Conservation (phyloP, 768 basidiomycete species). For the Rhizopogon roseolus region DNA sequence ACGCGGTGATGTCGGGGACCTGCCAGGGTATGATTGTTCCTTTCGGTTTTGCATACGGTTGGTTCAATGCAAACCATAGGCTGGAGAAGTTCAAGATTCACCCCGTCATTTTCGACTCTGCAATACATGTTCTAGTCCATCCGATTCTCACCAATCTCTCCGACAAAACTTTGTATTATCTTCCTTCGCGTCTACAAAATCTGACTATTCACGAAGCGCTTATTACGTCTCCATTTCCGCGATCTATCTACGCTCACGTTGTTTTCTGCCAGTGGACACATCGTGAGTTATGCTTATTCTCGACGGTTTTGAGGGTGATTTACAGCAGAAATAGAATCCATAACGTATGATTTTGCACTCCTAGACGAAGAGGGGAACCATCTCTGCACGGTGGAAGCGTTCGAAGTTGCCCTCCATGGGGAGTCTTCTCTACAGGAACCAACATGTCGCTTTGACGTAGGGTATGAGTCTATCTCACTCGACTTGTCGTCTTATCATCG, state of each 20-base stretch:
- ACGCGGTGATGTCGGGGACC: neutral
- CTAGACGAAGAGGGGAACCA: neutral
- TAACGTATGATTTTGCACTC: neutral
- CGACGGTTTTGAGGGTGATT: neutral
- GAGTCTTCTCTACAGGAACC: neutral
- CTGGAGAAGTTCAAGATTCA: neutral
- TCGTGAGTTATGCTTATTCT: neutral
- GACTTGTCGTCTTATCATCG: neutral
- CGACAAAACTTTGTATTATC: neutral
- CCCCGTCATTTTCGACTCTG: neutral
- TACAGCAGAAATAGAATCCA: neutral
- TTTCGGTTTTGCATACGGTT: neutral
- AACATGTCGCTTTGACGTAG: neutral
- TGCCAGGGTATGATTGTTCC: neutral
- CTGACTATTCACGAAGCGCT: neutral
- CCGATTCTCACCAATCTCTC: neutral
- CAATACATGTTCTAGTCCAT: neutral
- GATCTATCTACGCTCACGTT: neutral
- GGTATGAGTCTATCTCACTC: neutral
- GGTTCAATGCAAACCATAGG: neutral
- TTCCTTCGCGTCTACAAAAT: neutral
- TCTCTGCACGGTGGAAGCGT: neutral
- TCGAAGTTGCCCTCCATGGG: neutral
- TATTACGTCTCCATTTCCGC: neutral
- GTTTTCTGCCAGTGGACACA: neutral